Evolutionary conservation across 177 flowering plant species (phyloP), one percentile per base, ranked within the genome.

Genomic region (Tripterygium wilfordii): DNA sequence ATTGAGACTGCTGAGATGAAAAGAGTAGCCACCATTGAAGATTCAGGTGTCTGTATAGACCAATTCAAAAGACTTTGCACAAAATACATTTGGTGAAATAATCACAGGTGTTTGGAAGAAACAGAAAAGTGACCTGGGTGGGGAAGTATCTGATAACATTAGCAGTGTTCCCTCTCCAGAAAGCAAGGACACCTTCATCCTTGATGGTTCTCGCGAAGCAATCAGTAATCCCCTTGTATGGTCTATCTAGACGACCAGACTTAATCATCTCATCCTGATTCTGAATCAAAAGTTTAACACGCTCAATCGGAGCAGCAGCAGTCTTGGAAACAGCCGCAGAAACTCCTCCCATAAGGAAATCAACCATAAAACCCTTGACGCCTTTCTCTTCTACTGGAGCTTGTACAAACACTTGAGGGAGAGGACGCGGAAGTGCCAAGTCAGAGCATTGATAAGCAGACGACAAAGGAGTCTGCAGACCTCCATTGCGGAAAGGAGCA

Each of bases 81-180:
- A n/a, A n/a, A n/a, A n/a, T n/a, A n/a, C n/a, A n/a, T n/a, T n/a
- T n/a, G n/a, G n/a, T n/a, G n/a, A n/a, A n/a, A n/a, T n/a, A n/a
- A n/a, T n/a, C n/a, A n/a, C n/a, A n/a, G n/a, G n/a, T n/a, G n/a
- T n/a, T n/a, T n/a, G n/a, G n/a, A n/a, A n/a, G n/a, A n/a, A 30
- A 5, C 10, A 21, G 16, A 25, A 42, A 35, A 56, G 22, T 28
- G 38, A 83, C 90, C 88, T 86, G 96, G 14, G 92, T 86, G 16
- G 96, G 96, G 57, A 86, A 86, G 65, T 86, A 86, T 77, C 95
- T 75, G 62, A 87, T 79, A 43, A 87, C 89, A 68, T 84, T 87
- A 12, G 76, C 89, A 53, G 80, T 72, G 63, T 87, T 87, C 47
- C 96, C 82, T 67, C 96, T 77, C 96, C 96, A 87, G 10, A 87